Conservation (phyloP, 2,329 filamentous ascomycete genomes). For the Aquanectria penicillioides region DNA sequence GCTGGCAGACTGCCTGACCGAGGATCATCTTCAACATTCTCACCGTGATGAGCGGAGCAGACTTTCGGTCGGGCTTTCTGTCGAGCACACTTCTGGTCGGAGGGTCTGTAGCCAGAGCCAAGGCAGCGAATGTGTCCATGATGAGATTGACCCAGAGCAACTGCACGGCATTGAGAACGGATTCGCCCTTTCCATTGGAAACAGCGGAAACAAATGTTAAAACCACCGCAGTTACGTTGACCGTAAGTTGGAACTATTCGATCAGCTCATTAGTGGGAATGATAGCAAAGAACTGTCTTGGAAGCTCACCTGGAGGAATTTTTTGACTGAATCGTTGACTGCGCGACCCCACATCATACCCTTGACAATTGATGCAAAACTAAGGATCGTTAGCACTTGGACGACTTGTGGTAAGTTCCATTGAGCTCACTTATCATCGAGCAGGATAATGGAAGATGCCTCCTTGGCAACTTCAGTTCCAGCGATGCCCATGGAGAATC, state of each 20-base stretch:
- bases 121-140: constrained; percentile 71
- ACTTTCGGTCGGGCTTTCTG: constrained; percentile 67
- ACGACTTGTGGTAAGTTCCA: background rate
- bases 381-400: constrained; percentile 21
- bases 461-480: constrained; percentile 72
- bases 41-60: constrained; percentile 77
- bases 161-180: constrained; percentile 68
- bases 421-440: constrained; percentile 62
- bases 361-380: constrained; percentile 66
- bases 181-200: constrained; percentile 58
- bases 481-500: constrained; percentile 73
- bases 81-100: constrained; percentile 68
- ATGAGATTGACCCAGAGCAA: constrained; percentile 72
- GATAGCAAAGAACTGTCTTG: background rate
- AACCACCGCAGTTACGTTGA: constrained; percentile 70
- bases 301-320: constrained; percentile 64
- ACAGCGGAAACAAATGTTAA: constrained; percentile 69
- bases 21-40: constrained; percentile 73
- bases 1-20: constrained; percentile 69
- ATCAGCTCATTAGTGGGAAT: background rate
- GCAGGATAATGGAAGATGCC: constrained; percentile 69
- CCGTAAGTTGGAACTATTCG: constrained; percentile 67
- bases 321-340: constrained; percentile 71
- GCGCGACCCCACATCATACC: constrained; percentile 71
- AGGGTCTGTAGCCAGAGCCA: constrained; percentile 72